Conservation (phyloP, 2,329 filamentous ascomycete species). For the Cladophialophora immunda region DNA sequence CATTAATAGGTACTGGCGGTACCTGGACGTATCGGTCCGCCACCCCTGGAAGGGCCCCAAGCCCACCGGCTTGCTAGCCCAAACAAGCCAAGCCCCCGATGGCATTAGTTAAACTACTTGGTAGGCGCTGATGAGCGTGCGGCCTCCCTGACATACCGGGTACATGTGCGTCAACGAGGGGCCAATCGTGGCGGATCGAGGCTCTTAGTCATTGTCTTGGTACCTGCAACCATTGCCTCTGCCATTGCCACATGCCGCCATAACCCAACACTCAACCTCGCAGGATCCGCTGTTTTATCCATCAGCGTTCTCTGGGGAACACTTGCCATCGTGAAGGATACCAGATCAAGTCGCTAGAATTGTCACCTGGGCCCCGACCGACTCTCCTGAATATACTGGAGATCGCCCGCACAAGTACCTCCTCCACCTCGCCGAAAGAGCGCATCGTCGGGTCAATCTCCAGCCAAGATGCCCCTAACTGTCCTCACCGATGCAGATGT, state of each 20-base stretch:
- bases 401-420: neutral
- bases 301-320: neutral
- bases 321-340: constrained; percentile 9
- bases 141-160: neutral
- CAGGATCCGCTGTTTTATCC: neutral
- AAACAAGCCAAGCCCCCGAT: neutral
- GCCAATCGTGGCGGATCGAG: neutral
- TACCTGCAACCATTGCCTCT: constrained; percentile 28
- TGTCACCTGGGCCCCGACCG: neutral
- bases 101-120: neutral
- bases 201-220: constrained; percentile 5
- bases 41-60: neutral
- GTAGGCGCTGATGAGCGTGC: neutral
- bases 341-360: neutral
- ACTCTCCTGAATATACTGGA: neutral
- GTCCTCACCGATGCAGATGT: constrained; percentile 67
- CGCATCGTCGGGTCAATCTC: constrained; percentile 27
- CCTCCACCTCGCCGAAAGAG: neutral
- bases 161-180: neutral
- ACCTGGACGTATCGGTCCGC: neutral
- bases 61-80: neutral
- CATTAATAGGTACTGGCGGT: neutral
- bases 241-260: constrained; percentile 34
- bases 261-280: constrained; percentile 39
- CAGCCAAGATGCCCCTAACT: constrained; percentile 64